Percentiles rank a stretch among this genome's conserved stretches.
Conservation (phyloP, 2,329 filamentous ascomycete genomes). For the Microsporum audouinii region DNA sequence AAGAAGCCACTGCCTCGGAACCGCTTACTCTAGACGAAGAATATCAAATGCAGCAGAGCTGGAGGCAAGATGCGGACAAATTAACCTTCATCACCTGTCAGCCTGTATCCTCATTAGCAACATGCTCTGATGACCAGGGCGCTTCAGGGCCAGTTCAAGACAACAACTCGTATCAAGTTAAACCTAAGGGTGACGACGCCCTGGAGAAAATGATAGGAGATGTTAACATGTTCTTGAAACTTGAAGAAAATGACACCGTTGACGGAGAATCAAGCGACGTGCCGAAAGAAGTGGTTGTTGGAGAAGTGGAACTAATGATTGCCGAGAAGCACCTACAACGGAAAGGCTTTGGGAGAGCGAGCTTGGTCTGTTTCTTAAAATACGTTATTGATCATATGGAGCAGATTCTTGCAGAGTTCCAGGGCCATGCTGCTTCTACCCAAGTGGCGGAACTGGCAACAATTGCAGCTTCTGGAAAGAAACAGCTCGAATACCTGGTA, state of each 20-base stretch:
- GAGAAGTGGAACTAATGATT: slow-evolving; percentile 82
- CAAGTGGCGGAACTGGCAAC: slow-evolving; percentile 14
- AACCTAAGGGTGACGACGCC: slow-evolving; percentile 34
- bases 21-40: slow-evolving; percentile 69
- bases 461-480: slow-evolving; percentile 4
- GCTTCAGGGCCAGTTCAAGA: slow-evolving; percentile 27
- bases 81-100: slow-evolving; percentile 80
- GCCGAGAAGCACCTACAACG: slow-evolving; percentile 48
- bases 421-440: slow-evolving; percentile 11
- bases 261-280: slow-evolving; percentile 18
- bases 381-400: slow-evolving; percentile 51
- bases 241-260: slow-evolving; percentile 41
- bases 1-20: slow-evolving; percentile 76
- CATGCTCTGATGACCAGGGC: slow-evolving; percentile 9
- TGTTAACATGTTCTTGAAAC: slow-evolving; percentile 67
- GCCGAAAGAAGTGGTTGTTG: slow-evolving; percentile 35
- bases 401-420: slow-evolving; percentile 49
- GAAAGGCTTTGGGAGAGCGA: slow-evolving; percentile 53
- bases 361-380: slow-evolving; percentile 55
- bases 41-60: slow-evolving; percentile 80
- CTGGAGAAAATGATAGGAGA: slow-evolving; percentile 56
- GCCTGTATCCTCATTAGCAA: slow-evolving; percentile 23
- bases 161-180: slow-evolving; percentile 16
- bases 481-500: slow-evolving; percentile 36
- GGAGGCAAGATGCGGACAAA: slow-evolving; percentile 73